Conservation (phyloP, 2,329 filamentous ascomycete species). For the Alternaria viburni region DNA sequence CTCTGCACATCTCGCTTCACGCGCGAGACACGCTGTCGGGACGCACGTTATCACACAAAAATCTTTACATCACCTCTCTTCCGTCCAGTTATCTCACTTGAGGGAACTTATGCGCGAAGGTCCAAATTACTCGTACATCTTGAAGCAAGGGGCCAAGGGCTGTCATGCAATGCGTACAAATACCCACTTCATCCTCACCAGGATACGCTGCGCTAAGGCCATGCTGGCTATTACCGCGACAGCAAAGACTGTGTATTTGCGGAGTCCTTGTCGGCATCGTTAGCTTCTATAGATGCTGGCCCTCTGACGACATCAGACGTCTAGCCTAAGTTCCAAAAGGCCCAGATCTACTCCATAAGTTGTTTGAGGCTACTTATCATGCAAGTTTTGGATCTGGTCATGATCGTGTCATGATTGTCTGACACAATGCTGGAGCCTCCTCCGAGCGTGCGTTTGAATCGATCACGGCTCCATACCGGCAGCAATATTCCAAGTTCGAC, state of each 20-base stretch:
- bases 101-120: slow-evolving; percentile 3
- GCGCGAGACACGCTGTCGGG: slow-evolving; percentile 27
- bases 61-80: slow-evolving; percentile 7
- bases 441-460: not conserved
- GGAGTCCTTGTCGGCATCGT: not conserved
- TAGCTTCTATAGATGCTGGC: not conserved
- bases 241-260: not conserved
- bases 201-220: slow-evolving; percentile 1
- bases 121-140: slow-evolving; percentile 12
- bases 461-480: not conserved
- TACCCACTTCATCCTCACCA: not conserved
- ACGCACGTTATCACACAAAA: slow-evolving; percentile 16
- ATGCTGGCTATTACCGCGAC: not conserved
- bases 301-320: slow-evolving; percentile 12
- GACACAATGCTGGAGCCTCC: not conserved
- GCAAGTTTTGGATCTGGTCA: not conserved
- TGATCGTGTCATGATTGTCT: slow-evolving; percentile 10
- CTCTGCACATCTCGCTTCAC: slow-evolving; percentile 25
- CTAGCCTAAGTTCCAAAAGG: slow-evolving; percentile 4
- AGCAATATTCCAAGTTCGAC: not conserved
- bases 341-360: not conserved
- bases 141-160: slow-evolving; percentile 15
- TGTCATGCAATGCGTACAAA: not conserved
- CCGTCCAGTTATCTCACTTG: slow-evolving; percentile 1
- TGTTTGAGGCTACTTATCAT: not conserved